Percentiles rank a stretch among this genome's conserved stretches.
phyloP scores from a whole-genome alignment of 345 rosid genomes.

The Hypericum androsaemum region DNA sequence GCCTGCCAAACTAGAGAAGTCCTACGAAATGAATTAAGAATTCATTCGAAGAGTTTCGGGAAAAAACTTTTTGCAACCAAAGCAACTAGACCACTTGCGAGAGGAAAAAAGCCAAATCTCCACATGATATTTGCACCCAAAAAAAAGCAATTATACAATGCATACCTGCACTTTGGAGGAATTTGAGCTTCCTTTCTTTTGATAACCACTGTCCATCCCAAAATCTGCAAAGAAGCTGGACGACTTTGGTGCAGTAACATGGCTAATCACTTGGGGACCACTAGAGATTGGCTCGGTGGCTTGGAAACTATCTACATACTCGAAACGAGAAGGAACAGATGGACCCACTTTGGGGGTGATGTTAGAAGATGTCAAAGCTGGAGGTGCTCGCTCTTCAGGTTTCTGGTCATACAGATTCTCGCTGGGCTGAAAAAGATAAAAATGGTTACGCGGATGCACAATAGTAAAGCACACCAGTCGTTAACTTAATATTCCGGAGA shows the following conservation, averaged over 20 bases:
- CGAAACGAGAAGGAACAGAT: slow-evolving; percentile 78
- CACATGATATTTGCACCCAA: neutral
- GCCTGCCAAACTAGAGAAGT: too few species aligned
- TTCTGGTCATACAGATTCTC: slow-evolving; percentile 91
- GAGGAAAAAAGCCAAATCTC: neutral
- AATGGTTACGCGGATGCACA: neutral
- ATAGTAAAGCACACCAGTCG: neutral
- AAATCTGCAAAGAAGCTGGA: slow-evolving; percentile 80
- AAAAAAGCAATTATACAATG: slow-evolving; percentile 4
- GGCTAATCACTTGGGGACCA: slow-evolving; percentile 67
- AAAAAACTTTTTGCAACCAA: too few species aligned
- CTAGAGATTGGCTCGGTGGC: slow-evolving; percentile 41
- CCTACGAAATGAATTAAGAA: too few species aligned
- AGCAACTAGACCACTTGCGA: neutral
- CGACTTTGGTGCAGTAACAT: slow-evolving; percentile 91
- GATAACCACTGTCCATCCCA: slow-evolving; percentile 71
- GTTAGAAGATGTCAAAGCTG: slow-evolving; percentile 46
- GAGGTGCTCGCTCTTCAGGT: slow-evolving; percentile 75
- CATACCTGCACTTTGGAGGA: slow-evolving; percentile 68
- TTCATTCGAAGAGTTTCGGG: too few species aligned
- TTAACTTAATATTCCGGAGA: neutral
- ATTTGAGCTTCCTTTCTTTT: slow-evolving; percentile 50
- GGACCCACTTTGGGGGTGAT: slow-evolving; percentile 38
- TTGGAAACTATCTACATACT: slow-evolving; percentile 61
- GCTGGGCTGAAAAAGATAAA: slow-evolving; percentile 43